Conservation (phyloP, 306 rosid genomes). For the Fragaria ananassa region DNA sequence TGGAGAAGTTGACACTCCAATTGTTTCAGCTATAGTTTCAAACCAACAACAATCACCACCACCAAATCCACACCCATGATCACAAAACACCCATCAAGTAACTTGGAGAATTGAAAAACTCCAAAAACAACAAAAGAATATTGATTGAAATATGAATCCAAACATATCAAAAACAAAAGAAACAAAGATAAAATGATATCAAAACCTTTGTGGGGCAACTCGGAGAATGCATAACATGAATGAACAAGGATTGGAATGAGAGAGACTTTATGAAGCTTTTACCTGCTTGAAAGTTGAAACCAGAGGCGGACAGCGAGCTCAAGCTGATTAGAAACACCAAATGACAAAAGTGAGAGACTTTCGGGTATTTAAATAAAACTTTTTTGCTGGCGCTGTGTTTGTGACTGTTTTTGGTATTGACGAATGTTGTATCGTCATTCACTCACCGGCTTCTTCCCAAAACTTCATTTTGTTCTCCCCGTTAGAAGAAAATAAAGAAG, state of each 20-base stretch:
- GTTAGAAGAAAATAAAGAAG: neutral
- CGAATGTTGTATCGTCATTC: neutral
- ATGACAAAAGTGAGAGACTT: neutral
- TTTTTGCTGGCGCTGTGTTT: neutral
- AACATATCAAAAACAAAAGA: neutral
- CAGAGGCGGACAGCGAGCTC: slow-evolving; percentile 1
- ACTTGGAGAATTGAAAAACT: neutral
- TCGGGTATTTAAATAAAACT: slow-evolving; percentile 3
- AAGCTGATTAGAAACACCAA: neutral
- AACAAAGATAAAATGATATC: neutral
- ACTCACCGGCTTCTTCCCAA: neutral
- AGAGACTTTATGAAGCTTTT: neutral
- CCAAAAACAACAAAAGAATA: neutral
- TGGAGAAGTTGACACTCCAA: neutral
- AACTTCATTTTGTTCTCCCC: neutral
- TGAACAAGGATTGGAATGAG: slow-evolving; percentile 1
- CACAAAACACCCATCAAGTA: neutral
- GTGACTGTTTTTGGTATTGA: neutral
- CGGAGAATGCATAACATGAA: slow-evolving; percentile 5
- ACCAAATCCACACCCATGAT: neutral
- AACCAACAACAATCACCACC: neutral
- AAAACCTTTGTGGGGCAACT: neutral
- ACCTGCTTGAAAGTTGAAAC: slow-evolving; percentile 8
- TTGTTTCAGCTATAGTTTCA: neutral
- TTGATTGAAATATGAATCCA: neutral